Evolutionary conservation across 805 yeast genomes (phyloP), one percentile per base, ranked within the genome.

Genomic region (Zygoascus flipseniorum): DNA sequence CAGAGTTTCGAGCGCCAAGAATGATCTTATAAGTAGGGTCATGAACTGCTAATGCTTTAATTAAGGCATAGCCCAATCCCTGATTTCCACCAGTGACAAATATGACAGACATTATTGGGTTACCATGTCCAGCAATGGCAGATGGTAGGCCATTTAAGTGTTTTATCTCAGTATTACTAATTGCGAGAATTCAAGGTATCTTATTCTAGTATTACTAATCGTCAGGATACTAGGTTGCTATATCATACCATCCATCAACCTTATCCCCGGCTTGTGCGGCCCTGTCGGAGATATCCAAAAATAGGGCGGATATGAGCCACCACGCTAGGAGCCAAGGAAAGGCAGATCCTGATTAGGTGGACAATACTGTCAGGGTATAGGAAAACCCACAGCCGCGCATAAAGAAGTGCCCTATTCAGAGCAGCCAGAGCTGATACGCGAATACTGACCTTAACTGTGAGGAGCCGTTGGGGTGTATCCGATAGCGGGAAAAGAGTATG

Each of bases 31-130:
- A 31, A 26, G 3, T 5, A 13, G 39, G 16, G 26, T n/a, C 3
- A 6, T 28, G 37, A 5, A 6, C 26, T 14, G 37, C 49, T 13
- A 46, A 23, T 2, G 37, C 37, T 31, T 14, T 14, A 14, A 46
- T 28, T 16, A 46, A 20, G 3, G 39, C 19, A 26, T 31, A 46
- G 13, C 49, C 49, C 8, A 46, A 16, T 2, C 49, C 49, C 18
- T 46, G 49, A 31, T 46, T 46, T 14, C 31, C 39, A 16, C 49
- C 49, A 8, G 49, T 46, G 41, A 46, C 49, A n/a, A 46, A 32
- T 31, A 46, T 46, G 5, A 32, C 26, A 46, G 49, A 42, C 28
- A 23, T 23, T 23, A 6, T 23, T 3, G 3, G 6, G 28, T 23
- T 23, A 23, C 6, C 6, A 23, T 23, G 28, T n/a, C n/a, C n/a